These are phyloP conservation scores for Arctium minus DNA, from an alignment of 129 eudicot genomes.

Conservation along the genomic window DNA sequence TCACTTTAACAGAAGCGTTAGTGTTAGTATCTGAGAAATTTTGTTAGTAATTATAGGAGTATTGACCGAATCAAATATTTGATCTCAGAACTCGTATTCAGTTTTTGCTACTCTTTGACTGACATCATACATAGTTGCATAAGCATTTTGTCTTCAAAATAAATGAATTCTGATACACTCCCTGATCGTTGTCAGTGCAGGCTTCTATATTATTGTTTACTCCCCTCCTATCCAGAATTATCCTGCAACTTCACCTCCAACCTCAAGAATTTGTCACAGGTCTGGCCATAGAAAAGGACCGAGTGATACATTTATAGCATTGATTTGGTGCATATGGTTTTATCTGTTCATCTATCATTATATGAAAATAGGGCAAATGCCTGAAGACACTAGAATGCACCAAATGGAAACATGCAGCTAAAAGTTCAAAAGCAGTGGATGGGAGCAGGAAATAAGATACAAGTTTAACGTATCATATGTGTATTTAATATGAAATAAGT, in stretches of 20 bases:
- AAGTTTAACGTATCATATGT: no score
- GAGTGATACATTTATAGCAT: background rate
- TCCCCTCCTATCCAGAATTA: conserved; percentile 67
- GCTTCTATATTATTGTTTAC: conserved; percentile 79
- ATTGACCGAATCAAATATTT: background rate
- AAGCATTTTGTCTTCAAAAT: conserved; percentile 7
- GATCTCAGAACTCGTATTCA: background rate
- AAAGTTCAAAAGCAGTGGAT: no score
- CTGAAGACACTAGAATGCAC: no score
- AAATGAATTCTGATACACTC: conserved; percentile 9
- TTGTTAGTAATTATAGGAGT: background rate
- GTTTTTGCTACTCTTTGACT: background rate
- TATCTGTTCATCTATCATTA: no score
- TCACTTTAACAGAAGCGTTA: background rate
- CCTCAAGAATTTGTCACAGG: conserved; percentile 98
- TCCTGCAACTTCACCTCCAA: conserved; percentile 78
- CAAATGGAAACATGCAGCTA: no score
- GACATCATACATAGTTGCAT: background rate
- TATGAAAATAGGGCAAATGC: no score
- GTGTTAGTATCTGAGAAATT: background rate
- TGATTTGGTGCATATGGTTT: background rate
- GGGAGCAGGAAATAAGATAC: no score
- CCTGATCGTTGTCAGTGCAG: conserved; percentile 46
- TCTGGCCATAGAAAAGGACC: conserved; percentile 25
- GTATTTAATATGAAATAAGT: no score